Evolutionary conservation across 257 asterid genomes (phyloP).

Genomic region (Solanum clarkiae): DNA sequence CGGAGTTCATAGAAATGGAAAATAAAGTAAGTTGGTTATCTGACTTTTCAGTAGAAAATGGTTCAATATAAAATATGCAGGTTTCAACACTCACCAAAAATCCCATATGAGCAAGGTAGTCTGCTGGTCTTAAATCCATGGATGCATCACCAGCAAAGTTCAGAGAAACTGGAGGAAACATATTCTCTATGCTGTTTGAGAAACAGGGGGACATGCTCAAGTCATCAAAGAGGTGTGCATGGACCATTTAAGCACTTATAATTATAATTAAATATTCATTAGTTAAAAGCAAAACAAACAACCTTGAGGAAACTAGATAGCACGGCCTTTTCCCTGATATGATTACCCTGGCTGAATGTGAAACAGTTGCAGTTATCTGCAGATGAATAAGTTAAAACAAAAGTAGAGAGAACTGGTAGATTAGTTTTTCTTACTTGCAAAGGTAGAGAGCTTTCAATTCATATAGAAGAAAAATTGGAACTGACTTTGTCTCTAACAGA

Average conservation of each 20-base stretch:
- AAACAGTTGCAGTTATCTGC: slow-evolving; percentile 58
- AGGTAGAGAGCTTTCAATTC: neutral
- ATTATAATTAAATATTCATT: neutral
- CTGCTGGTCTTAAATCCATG: slow-evolving; percentile 51
- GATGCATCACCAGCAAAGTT: slow-evolving; percentile 74
- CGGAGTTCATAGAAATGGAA: neutral
- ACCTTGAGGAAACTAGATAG: slow-evolving; percentile 53
- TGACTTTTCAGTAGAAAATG: neutral
- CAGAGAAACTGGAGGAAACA: slow-evolving; percentile 54
- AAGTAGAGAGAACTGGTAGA: neutral
- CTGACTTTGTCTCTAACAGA: neutral
- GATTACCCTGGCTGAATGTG: slow-evolving; percentile 36
- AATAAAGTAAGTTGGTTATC: neutral
- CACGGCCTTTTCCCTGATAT: slow-evolving; percentile 47
- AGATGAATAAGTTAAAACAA: neutral
- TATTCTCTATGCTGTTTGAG: slow-evolving; percentile 40
- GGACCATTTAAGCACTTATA: neutral
- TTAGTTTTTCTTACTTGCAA: neutral
- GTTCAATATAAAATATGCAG: neutral
- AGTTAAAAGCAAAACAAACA: neutral
- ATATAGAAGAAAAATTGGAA: neutral
- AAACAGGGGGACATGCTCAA: slow-evolving; percentile 3
- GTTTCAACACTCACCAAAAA: slow-evolving; percentile 40
- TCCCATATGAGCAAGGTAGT: slow-evolving; percentile 57
- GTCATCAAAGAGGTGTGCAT: neutral